Evolutionary conservation across 176 grass and related monocot species (phyloP), one percentile per base, ranked within the genome.

Genomic region (Aegilops bicornis): DNA sequence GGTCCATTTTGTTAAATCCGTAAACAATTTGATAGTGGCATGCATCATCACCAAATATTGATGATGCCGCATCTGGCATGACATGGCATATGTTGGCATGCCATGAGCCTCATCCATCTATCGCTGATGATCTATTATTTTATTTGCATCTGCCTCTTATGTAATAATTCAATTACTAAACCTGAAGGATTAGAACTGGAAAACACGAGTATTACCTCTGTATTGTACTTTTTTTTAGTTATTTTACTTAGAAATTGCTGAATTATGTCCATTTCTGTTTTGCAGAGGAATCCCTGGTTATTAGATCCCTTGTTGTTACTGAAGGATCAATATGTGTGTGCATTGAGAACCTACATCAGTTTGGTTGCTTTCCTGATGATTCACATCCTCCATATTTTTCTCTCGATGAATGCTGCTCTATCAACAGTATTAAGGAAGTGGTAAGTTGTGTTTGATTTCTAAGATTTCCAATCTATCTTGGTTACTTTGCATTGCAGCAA

Each of bases 361-460:
- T 99, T 87, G 95, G 93, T 75, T 86, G 77, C 82, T 81, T 85
- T 65, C 69, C 73, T 32, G 35, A 58, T 93, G 84, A 92, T 88
- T 80, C 74, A 76, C 79, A 73, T 65, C 59, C n/a, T 77, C 86
- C 90, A 78, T 99, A 99, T 56, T 96, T 87, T 58, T 91, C 87
- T 78, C 84, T 94, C 33, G 92, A 96, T 81, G 89, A 84, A 64
- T 86, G 35, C 30, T 99, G 94, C 64, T 81, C 76, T 24, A 91
- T 99, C 64, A 42, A 79, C n/a, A 79, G 84, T 77, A 96, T 99
- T 86, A 79, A 85, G 68, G 94, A 99, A 96, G 43, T 99, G 92
- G 97, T 99, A 90, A 96, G 72, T 78, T 65, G 59, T 52, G 43
- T 65, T 73, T 87, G 50, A 40, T 10, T 69, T 92, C 50, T 50